Evolutionary conservation across 257 asterid species (phyloP), one percentile per base, ranked within the genome.

Genomic region (Salvia hispanica): DNA sequence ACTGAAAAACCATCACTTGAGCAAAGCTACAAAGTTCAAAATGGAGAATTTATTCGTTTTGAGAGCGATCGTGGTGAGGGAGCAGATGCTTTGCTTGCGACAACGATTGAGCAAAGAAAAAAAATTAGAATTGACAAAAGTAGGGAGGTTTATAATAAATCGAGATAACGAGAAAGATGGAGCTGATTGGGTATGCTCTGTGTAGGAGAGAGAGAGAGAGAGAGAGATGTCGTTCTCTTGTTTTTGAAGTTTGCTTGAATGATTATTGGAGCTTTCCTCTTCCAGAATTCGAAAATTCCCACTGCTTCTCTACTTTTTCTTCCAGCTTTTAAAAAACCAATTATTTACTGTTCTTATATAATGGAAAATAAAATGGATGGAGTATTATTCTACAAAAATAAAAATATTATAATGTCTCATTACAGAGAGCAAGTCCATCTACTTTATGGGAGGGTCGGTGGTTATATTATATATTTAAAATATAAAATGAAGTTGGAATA

Each of bases 111-210:
- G 39, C 39, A 34, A 34, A 34, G 64, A 73, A 52, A 48, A 77
- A 76, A 74, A 67, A 37, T 48, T 25, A 25, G 45, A 52, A 47
- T 56, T 40, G 50, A 64, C 62, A 68, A 70, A 34, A 54, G 56
- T 66, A 64, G 21, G 53, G 60, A 40, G 58, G 53, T 53, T 68
- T 60, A 43, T 47, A 40, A n/a, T 3, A 53, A 52, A 61, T 58
- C 67, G 73, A 18, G 8, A 55, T 62, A 62, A 58, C 10, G 50
- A n/a, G 71, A 69, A 74, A 72, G 71, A 63, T 46, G 55, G 43
- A 72, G 70, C 12, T 64, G 76, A 64, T 56, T 71, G 66, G 83
- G 67, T 59, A 12, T 62, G 64, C 58, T 68, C 74, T 59, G 31
- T 53, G 39, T 7, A 4, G 1, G 62, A 5, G 56, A 13, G 65